Evolutionary conservation across 331 rosid genomes (phyloP).

Genomic region (Phaseolus coccineus): DNA sequence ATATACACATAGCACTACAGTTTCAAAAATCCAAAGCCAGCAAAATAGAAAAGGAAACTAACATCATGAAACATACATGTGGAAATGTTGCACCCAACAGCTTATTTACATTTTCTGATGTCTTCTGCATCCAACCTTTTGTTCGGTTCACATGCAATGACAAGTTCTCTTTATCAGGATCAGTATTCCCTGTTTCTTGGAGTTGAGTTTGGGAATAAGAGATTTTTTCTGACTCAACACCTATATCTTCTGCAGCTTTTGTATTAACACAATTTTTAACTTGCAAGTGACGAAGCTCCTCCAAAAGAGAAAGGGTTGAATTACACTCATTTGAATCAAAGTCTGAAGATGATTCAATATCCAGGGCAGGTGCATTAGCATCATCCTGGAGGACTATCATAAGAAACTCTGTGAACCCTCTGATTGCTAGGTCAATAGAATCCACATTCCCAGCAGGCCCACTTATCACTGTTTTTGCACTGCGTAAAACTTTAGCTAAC

Average conservation of each 20-base stretch:
- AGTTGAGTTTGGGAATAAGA: slow-evolving; percentile 46
- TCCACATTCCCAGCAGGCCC: slow-evolving; percentile 92
- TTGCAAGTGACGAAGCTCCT: slow-evolving; percentile 80
- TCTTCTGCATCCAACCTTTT: slow-evolving; percentile 79
- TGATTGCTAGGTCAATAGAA: slow-evolving; percentile 80
- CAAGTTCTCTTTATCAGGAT: slow-evolving; percentile 53
- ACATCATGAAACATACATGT: slow-evolving; percentile 60
- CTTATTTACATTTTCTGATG: slow-evolving; percentile 72
- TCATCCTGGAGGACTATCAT: slow-evolving; percentile 86
- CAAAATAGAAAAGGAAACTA: slow-evolving; percentile 33
- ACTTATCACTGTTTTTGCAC: slow-evolving; percentile 78
- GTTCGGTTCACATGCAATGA: slow-evolving; percentile 82
- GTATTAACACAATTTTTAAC: slow-evolving; percentile 57
- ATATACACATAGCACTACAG: slow-evolving; percentile 1
- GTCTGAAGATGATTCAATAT: slow-evolving; percentile 51
- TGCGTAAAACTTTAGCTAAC: slow-evolving; percentile 78
- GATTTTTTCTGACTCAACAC: slow-evolving; percentile 46
- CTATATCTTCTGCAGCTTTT: slow-evolving; percentile 52
- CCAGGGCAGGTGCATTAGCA: slow-evolving; percentile 61
- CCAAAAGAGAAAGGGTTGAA: slow-evolving; percentile 65
- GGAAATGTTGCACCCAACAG: slow-evolving; percentile 78
- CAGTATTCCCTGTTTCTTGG: slow-evolving; percentile 52
- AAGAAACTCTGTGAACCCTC: slow-evolving; percentile 88
- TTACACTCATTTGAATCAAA: slow-evolving; percentile 43
- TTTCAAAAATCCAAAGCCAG: slow-evolving; percentile 24